These are phyloP conservation scores for Chionographis japonica DNA, from an alignment of 106 monocot genomes.

Conservation along the genomic window DNA sequence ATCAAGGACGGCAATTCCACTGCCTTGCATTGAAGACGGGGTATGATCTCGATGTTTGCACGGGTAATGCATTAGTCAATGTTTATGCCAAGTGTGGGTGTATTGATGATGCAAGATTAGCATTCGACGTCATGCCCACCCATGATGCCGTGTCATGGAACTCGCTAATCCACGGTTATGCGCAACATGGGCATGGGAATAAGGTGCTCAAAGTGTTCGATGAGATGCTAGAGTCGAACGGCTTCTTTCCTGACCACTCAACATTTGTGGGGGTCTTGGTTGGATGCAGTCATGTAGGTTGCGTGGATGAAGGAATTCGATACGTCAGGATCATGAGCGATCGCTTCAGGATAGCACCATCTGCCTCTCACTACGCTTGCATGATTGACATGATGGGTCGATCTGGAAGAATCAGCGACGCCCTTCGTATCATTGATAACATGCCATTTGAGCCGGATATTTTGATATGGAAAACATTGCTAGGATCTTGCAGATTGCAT, in stretches of 20 bases:
- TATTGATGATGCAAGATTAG: constrained; percentile 32
- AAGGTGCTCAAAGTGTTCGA: constrained; percentile 25
- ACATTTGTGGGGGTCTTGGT: constrained; percentile 59
- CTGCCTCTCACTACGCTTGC: constrained; percentile 43
- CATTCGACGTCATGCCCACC: constrained; percentile 41
- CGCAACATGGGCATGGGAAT: constrained; percentile 38
- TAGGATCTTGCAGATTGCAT: constrained; percentile 61
- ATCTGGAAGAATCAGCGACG: constrained; percentile 43
- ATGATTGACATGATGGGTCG: constrained; percentile 57
- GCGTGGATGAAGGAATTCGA: constrained; percentile 36
- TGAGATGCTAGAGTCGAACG: constrained; percentile 19
- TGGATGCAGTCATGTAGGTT: constrained; percentile 56
- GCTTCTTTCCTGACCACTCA: constrained; percentile 37
- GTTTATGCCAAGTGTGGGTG: constrained; percentile 72
- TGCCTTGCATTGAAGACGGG: constrained; percentile 54
- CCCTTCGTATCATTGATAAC: constrained; percentile 32
- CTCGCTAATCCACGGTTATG: constrained; percentile 61
- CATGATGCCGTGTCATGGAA: constrained; percentile 74
- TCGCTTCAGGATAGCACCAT: constrained; percentile 30
- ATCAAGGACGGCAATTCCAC: constrained; percentile 72
- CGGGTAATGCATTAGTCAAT: constrained; percentile 64
- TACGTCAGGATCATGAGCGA: constrained; percentile 43
- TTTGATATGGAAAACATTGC: constrained; percentile 56
- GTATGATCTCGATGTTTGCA: constrained; percentile 45
- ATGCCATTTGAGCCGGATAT: constrained; percentile 59